A percentile compares a stretch with the other conserved stretches of the same genome.
These are phyloP conservation scores for Peniophora sp. DNA, from an alignment of 1,284 basidiomycete genomes.

Conservation along the genomic window DNA sequence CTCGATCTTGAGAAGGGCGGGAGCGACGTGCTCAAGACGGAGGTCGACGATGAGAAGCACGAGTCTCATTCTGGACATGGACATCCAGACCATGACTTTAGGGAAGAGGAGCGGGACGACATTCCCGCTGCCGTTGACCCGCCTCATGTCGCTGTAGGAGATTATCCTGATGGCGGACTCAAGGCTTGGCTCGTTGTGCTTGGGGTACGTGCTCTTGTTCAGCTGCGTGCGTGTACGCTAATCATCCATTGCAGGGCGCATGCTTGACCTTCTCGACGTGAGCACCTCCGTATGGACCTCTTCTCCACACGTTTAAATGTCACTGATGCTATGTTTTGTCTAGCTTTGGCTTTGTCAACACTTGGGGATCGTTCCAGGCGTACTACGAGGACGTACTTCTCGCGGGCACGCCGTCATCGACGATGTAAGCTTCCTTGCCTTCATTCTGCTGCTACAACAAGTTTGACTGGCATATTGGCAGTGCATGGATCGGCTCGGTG, in stretches of 20 bases:
- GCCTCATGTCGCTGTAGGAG: conserved; percentile 6
- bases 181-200: conserved; percentile 30
- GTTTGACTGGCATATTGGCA: conserved; percentile 14
- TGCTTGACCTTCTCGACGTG: conserved; percentile 25
- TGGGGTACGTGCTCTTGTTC: conserved; percentile 22
- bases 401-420: conserved; percentile 31
- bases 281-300: conserved; percentile 3
- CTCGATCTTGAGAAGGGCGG: too few species aligned
- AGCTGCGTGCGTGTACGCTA: background rate
- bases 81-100: background rate
- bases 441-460: too few species aligned
- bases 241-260: conserved; percentile 8
- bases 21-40: too few species aligned
- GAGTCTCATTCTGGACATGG: too few species aligned
- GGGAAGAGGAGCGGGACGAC: background rate
- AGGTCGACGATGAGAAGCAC: too few species aligned
- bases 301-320: background rate
- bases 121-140: background rate
- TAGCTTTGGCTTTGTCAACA: conserved; percentile 32
- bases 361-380: conserved; percentile 40
- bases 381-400: conserved; percentile 32
- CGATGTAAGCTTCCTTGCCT: conserved; percentile 35
- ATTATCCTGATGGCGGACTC: conserved; percentile 31
- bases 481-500: conserved; percentile 70
- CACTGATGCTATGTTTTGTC: background rate